A percentile compares a stretch with the other conserved stretches of the same genome.
Evolutionary conservation across 768 basidiomycete species (phyloP).

Genomic region (Sutorius australiensis): DNA sequence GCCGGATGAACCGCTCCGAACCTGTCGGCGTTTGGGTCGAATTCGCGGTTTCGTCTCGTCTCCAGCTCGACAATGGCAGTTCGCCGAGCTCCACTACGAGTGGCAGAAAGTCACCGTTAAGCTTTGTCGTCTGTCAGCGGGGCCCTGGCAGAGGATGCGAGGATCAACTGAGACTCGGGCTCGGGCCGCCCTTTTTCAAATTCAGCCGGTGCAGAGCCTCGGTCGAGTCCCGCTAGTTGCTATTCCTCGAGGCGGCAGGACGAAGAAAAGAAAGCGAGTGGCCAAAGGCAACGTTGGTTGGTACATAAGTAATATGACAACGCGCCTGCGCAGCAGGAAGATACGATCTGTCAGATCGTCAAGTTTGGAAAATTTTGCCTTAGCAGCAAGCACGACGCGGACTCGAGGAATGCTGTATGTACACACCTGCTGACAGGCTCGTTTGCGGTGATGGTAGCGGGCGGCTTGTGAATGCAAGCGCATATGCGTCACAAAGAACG

Average conservation of each 20-base stretch:
- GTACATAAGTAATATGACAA: no score
- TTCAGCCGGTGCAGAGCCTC: not conserved
- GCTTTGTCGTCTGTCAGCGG: not conserved
- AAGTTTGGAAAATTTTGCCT: constrained; percentile 45
- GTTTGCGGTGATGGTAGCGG: no score
- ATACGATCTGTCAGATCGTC: constrained; percentile 78
- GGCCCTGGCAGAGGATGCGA: not conserved
- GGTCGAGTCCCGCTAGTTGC: not conserved
- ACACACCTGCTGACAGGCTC: no score
- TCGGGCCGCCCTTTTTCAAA: not conserved
- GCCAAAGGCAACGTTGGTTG: constrained; percentile 91
- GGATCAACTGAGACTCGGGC: not conserved
- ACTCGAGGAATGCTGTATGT: not conserved
- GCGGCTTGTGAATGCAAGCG: no score
- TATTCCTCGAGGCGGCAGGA: not conserved
- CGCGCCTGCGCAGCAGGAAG: constrained; percentile 85
- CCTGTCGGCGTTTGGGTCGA: not conserved
- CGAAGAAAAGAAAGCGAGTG: constrained; percentile 76
- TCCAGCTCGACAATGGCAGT: not conserved
- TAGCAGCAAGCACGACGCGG: constrained; percentile 2
- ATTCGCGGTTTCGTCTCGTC: not conserved
- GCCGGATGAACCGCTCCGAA: not conserved
- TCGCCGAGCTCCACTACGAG: not conserved
- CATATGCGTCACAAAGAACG: no score
- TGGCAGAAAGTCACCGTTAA: not conserved